Base-by-base conservation (phyloP, 192 early-diverging fungal genomes). In the Globomyces pollinis-pini region DNA sequence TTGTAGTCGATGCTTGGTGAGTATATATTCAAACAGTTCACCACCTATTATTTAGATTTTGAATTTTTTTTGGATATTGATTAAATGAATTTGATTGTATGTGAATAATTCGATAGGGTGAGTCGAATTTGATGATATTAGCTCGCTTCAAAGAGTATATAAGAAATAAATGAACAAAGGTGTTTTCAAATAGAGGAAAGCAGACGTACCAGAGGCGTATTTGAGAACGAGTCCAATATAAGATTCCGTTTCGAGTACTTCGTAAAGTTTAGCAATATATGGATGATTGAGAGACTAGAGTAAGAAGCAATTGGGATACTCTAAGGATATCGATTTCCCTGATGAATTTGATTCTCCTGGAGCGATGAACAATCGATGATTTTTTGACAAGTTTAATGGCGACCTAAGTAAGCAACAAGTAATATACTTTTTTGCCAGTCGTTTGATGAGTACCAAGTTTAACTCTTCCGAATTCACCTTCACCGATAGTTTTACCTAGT, bases 201-300 rank as follows among this genome's bases (percentile, higher is more conserved):
- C 34, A 41, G 64, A 16, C 43, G 56, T 67, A 76, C 87, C 88
- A 49, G 91, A 93, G 35, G 93, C 94, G 66, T 89, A 96, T 70
- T 96, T 91, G 66, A 96, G 85, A 26, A 97, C 88, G 60, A 99
- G 93, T 31, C 96, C 96, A 69, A 99, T 93, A 63, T 97, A 95
- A 57, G 84, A 72, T 44, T 91, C 91, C 2, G 93, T 95, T 69
- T 99, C 96, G 61, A 99, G 89, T 9, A 97, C 91, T 64, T 99
- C 94, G 61, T 84, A 84, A 26, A 96, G 70, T 65, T 88, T 84
- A 26, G 97, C 91, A 58, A 99, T 96, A 67, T 90, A 86, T 11
- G 87, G 86, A 52, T 96, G 91, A 57, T 89, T 75, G 38, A 95
- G 86, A 2, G 84, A 78, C 82, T 77, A 34, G 29, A 39, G 45